Base-by-base conservation (phyloP, 306 rosid genomes). In the Astragalus membranaceus region DNA sequence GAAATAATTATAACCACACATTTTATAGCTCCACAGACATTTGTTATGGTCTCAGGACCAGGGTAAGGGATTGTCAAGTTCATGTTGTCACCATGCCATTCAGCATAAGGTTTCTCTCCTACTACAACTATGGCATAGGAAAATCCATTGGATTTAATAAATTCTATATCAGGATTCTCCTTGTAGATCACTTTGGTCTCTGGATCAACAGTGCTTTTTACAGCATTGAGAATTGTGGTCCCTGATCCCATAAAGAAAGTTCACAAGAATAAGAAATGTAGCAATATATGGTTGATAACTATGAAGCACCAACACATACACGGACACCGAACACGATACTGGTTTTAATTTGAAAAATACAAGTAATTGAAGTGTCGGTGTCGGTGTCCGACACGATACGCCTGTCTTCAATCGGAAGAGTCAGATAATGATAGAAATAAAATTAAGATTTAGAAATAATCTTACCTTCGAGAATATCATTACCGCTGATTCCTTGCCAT, bases 401-500 rank as follows among this genome's bases (percentile, higher is more conserved):
- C n/a, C n/a, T n/a, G 1, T 20, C 23, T 20, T 20, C 23, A 26
- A 26, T 3, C 3, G 30, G 4, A 26, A 26, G 30, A 26, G 30
- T 1, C 2, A 1, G 30, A 35, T 35, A 15, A 30, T 52, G 44
- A 52, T 13, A 20, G 48, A 56, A 14, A 61, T 12, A 1, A 20
- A 42, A 3, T 50, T 51, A 26, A 16, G 8, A 13, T 50, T 48
- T 8, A 15, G 11, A 62, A 42, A 10, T 26, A n/a, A 44, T 65
- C 15, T 37, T 47, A 76, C 85, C 82, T 66, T 32, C 30, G 46
- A 78, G 67, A 73, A 72, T 43, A 69, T 80, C 33, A 36, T 83
- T 83, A 41, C 87, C 87, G 46, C 80, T 83, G 42, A 80, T 6
- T 47, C 87, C 87, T 83, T 83, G 87, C 87, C 87, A 79, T 62